Conservation (phyloP, 2,329 filamentous ascomycete species). For the Cordyceps javanica region DNA sequence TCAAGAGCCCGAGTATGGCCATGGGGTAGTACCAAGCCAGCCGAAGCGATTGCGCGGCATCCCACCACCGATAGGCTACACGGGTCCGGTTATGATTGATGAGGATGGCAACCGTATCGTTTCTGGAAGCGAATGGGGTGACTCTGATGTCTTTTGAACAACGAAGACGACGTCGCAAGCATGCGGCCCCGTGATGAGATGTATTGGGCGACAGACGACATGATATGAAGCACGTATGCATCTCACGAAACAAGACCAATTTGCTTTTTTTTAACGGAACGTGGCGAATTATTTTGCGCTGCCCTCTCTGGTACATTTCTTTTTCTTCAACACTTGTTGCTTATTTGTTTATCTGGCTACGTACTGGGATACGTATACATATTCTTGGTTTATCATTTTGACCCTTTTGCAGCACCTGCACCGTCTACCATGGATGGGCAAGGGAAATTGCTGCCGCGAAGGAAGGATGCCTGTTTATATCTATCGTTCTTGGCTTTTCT, state of each 20-base stretch:
- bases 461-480: not conserved
- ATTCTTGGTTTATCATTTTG: conserved; percentile 1
- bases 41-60: conserved; percentile 50
- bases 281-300: not conserved
- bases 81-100: conserved; percentile 45
- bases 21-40: conserved; percentile 36
- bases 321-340: not conserved
- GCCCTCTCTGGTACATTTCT: not conserved
- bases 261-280: not conserved
- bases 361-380: conserved; percentile 12
- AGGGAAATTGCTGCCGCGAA: no score
- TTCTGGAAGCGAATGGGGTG: conserved; percentile 62
- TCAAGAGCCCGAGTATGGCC: conserved; percentile 43
- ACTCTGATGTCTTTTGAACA: conserved; percentile 53
- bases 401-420: no score
- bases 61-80: conserved; percentile 41
- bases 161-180: not conserved
- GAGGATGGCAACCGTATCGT: conserved; percentile 55
- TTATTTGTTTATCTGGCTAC: not conserved
- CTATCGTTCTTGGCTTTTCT: not conserved
- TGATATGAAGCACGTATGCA: conserved; percentile 1
- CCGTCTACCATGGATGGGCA: not conserved
- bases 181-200: not conserved
- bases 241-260: not conserved
- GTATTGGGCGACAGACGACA: not conserved